Conservation (phyloP, 75 land plant species). For the Cupressus sempervirens region DNA sequence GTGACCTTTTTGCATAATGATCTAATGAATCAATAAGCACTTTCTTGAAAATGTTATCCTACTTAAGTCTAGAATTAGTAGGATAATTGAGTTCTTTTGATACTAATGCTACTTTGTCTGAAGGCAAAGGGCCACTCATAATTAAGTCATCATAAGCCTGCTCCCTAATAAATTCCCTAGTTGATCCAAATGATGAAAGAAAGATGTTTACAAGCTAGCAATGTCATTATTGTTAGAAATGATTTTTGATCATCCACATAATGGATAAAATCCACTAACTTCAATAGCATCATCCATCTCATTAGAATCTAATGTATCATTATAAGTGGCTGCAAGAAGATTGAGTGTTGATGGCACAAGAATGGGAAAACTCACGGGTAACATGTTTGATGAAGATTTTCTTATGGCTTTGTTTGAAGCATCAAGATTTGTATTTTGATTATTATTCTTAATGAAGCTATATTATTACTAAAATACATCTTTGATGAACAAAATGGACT, state of each 20-base stretch:
- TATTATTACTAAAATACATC: neutral
- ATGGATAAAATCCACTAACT: neutral
- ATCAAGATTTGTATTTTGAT: neutral
- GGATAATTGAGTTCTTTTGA: neutral
- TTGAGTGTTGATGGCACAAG: constrained; percentile 19
- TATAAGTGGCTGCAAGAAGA: constrained; percentile 32
- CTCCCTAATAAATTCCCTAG: neutral
- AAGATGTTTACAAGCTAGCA: neutral
- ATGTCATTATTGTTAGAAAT: neutral
- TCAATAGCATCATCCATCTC: constrained; percentile 5
- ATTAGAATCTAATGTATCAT: constrained; percentile 23
- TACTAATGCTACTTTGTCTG: neutral
- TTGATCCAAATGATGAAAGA: neutral
- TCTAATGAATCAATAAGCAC: neutral
- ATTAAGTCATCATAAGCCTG: neutral
- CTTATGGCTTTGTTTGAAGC: neutral
- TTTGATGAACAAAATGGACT: neutral
- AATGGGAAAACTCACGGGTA: neutral
- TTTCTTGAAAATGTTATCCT: neutral
- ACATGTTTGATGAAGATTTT: neutral
- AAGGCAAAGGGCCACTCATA: neutral
- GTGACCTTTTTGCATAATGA: neutral
- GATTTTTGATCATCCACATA: neutral
- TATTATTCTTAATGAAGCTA: neutral
- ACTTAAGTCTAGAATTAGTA: neutral